These are phyloP conservation scores for Poteriospumella lacustris DNA, from an alignment of 108 stramenopile genomes.

Conservation along the genomic window DNA sequence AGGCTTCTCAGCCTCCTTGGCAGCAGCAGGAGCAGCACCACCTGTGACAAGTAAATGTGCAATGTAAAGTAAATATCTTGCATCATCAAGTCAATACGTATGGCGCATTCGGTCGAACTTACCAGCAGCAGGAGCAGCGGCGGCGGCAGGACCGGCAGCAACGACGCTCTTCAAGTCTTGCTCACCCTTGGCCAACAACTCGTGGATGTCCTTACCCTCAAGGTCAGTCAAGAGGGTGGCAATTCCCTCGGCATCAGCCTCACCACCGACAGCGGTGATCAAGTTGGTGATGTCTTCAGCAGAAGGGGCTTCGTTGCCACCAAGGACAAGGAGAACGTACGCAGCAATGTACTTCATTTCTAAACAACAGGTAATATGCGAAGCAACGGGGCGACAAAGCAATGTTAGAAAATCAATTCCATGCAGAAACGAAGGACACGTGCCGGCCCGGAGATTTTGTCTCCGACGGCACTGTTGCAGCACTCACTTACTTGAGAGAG, in stretches of 20 bases:
- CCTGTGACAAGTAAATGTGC: too few relatives aligned
- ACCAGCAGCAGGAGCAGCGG: conserved; percentile 59
- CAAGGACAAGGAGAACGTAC: conserved; percentile 87
- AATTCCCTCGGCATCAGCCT: conserved; percentile 30
- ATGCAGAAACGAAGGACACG: too few relatives aligned
- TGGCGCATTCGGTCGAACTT: too few relatives aligned
- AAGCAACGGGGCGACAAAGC: too few relatives aligned
- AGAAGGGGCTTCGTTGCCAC: conserved; percentile 83
- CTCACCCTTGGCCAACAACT: conserved; percentile 41
- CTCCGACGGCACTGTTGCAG: too few relatives aligned
- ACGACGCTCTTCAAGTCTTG: conserved; percentile 11
- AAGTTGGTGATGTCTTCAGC: conserved; percentile 85
- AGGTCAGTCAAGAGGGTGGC: conserved; percentile 22
- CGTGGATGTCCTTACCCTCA: conserved; percentile 18
- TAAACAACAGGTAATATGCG: too few relatives aligned
- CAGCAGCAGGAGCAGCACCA: conserved; percentile 49
- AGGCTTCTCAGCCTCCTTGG: conserved; percentile 46
- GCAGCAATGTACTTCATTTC: conserved; percentile 88
- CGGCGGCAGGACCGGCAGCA: conserved; percentile 1
- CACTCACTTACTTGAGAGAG: too few relatives aligned
- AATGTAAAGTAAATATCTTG: too few relatives aligned
- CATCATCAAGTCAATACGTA: too few relatives aligned
- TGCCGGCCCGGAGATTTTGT: too few relatives aligned
- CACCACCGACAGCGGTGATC: conserved; percentile 77
- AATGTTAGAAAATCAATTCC: too few relatives aligned